Evolutionary conservation across 331 rosid species (phyloP), one percentile per base, ranked within the genome.

Genomic region (Rhamnella rubrinervis): DNA sequence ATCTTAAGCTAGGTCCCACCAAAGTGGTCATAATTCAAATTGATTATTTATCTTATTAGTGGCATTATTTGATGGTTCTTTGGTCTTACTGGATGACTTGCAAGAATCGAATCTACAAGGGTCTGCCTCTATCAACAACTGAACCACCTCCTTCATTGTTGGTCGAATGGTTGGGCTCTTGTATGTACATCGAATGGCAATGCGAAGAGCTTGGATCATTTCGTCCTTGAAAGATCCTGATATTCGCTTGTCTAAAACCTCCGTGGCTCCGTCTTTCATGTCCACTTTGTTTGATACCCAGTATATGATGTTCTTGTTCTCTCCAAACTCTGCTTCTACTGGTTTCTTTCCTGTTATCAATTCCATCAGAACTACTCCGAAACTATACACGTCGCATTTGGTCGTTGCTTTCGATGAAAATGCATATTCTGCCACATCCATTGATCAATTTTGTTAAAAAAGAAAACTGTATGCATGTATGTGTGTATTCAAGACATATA

Each of bases 371-470:
- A 95, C 90, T 72, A 95, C 97, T 23, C 99, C 99, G 61, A 84
- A 95, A 63, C 99, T 95, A 75, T 95, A 95, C 4, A 95, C 97
- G 70, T 95, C 99, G 46, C 99, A 86, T 77, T 95, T 95, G 49
- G 95, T 86, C 6, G 97, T 91, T 4, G 99, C 90, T 75, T 91
- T 89, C 4, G 99, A 61, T 19, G 96, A 91, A 85, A 87, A 95
- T 66, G 99, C 99, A 75, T 87, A 91, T 82, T 95, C 99, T 95
- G 90, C 73, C 41, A 60, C 72, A 78, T 9, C 25, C 6, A 68
- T 16, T 28, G 47, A 55, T 65, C 11, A 63, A 21, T 25, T 12
- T 39, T 25, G 26, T 21, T 73, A 13, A 13, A 23, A 67, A 26
- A n/a, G n/a, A 55, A 38, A 11, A 59, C 46, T 47, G 28, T 12